Base-by-base conservation (phyloP, 2,329 filamentous ascomycete genomes). In the Xylariaceae sp. region DNA sequence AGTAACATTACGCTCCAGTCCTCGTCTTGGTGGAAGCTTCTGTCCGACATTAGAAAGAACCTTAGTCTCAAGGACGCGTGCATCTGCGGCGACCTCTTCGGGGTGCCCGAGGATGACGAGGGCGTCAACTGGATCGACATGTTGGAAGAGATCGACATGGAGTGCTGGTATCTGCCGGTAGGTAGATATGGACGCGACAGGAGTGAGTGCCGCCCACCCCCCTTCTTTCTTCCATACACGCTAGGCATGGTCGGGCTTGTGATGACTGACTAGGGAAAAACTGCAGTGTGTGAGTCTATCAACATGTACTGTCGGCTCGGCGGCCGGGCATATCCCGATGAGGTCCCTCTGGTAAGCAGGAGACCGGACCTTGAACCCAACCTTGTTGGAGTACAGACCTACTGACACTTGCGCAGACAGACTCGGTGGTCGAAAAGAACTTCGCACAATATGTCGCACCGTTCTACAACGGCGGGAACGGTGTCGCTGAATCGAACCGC, bases 1-100 rank as follows among this genome's bases (percentile, higher is more conserved):
- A 36, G 44, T 26, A 41, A 55, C 24, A 41, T 57, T 11, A 27
- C 29, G 16, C 47, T 59, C 7, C 34, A 31, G 9, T 46, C 32
- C 9, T 55, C 52, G 3, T 59, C 53, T 2, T 57, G 55, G 52
- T 36, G 27, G 15, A 35, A 38, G 13, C 44, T 59, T n/a, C 41
- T 58, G 29, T 47, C 46, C 3, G 41, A 51, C 18, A 56, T 59
- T n/a, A 43, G 53, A 32, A 44, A 40, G n/a, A 46, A 36, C 8
- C 34, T 59, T 31, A 15, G 38, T 24, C 35, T 59, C 11, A 43
- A 48, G 3, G 40, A 50, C 2, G 51, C 48, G 11, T 53, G 50
- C 28, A 51, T 59, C 15, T 56, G 50, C 31, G 54, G 53, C 12
- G 40, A 48, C 16, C 21, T 57, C 9, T 44, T 42, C 7, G 55